These are phyloP conservation scores for Isabelozyma heimii DNA, from an alignment of 805 yeast species.

Conservation along the genomic window DNA sequence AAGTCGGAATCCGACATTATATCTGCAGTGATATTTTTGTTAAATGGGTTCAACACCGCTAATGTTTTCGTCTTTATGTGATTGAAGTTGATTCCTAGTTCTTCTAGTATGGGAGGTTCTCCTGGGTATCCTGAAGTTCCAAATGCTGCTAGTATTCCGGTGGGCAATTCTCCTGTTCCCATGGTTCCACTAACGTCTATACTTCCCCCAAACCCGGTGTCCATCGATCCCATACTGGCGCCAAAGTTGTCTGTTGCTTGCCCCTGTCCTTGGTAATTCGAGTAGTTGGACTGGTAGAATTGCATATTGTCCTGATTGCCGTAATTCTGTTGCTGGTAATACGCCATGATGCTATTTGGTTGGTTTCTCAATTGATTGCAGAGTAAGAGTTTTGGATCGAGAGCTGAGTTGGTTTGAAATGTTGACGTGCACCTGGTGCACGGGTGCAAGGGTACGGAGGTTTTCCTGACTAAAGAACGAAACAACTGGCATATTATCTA, in stretches of 20 bases:
- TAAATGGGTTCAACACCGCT: conserved; percentile 80
- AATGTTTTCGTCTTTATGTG: conserved; percentile 83
- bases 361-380: neutral
- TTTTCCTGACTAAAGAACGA: neutral
- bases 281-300: conserved; percentile 41
- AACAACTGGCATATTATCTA: no score
- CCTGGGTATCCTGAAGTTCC: conserved; percentile 91
- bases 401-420: neutral
- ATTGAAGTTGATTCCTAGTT: conserved; percentile 85
- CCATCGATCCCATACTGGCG: conserved; percentile 36
- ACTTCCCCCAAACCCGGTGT: conserved; percentile 31
- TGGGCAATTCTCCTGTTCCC: conserved; percentile 51
- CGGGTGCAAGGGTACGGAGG: neutral
- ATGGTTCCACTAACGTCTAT: conserved; percentile 41
- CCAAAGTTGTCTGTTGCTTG: conserved; percentile 13
- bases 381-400: neutral
- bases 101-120: conserved; percentile 92
- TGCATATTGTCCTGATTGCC: conserved; percentile 36
- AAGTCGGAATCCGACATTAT: conserved; percentile 84
- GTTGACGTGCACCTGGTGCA: neutral
- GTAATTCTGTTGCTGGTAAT: conserved; percentile 33
- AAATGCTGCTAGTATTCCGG: conserved; percentile 87
- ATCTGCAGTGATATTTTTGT: conserved; percentile 60
- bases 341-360: conserved; percentile 29
- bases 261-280: conserved; percentile 21